Conservation (phyloP, 192 early-diverging fungal genomes). For the Backusella australiensis region DNA sequence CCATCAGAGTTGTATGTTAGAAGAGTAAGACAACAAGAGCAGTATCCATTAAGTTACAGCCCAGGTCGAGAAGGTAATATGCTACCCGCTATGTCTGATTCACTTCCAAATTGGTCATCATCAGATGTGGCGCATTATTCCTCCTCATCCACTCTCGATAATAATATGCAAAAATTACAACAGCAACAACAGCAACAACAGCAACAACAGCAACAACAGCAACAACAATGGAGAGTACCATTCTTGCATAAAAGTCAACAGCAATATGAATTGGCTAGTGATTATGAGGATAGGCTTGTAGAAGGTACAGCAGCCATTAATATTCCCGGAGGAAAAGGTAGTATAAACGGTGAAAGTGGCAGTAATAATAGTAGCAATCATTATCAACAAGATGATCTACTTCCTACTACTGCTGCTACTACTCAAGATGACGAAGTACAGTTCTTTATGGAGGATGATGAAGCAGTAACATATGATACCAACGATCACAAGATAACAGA, state of each 20-base stretch:
- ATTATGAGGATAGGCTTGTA: constrained; percentile 1
- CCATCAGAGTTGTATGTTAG: constrained; percentile 33
- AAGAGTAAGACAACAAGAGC: neutral
- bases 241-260: neutral
- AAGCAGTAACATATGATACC: constrained; percentile 8
- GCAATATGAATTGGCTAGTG: neutral
- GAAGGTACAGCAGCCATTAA: constrained; percentile 15
- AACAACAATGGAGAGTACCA: neutral
- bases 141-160: neutral
- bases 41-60: neutral
- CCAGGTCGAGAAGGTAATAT: neutral
- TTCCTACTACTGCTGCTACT: neutral
- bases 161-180: neutral
- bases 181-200: neutral
- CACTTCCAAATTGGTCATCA: constrained; percentile 4
- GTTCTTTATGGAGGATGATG: constrained; percentile 27
- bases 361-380: neutral
- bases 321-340: constrained; percentile 15
- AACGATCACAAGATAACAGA: constrained; percentile 4
- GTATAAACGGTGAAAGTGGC: neutral
- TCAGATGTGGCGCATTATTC: constrained; percentile 9
- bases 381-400: neutral
- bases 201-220: neutral
- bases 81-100: neutral
- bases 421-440: constrained; percentile 23